phyloP scores from a whole-genome alignment of 2,329 filamentous ascomycete species.

The Rugonectria rugulosa region DNA sequence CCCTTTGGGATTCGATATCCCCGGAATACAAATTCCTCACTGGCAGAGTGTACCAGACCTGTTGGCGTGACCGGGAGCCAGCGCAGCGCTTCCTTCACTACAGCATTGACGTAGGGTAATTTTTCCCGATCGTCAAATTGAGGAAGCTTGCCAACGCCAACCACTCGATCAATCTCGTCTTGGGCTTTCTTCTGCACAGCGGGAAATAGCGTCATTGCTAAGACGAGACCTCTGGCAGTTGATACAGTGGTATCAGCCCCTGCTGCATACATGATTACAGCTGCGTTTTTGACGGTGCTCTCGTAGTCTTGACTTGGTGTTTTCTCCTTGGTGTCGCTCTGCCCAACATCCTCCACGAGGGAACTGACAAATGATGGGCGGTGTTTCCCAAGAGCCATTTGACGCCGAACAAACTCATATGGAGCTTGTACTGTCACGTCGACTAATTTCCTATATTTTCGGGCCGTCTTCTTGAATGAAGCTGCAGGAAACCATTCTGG shows the following conservation, averaged over 20 bases:
- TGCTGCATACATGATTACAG: constrained; percentile 39
- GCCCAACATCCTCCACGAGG: neutral
- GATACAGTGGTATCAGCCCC: constrained; percentile 42
- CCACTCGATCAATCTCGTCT: constrained; percentile 29
- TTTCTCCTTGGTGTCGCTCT: constrained; percentile 10
- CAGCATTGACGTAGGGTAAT: constrained; percentile 38
- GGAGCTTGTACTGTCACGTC: constrained; percentile 34
- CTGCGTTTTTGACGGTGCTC: constrained; percentile 34
- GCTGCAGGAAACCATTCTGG: constrained; percentile 42
- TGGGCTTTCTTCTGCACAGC: constrained; percentile 30
- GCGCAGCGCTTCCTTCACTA: constrained; percentile 39
- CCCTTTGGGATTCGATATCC: constrained; percentile 33
- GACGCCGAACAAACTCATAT: constrained; percentile 40
- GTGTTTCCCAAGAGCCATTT: constrained; percentile 43
- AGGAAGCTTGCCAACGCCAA: constrained; percentile 38
- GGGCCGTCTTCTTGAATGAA: constrained; percentile 41
- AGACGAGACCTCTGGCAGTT: constrained; percentile 33
- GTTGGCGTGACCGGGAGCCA: constrained; percentile 41
- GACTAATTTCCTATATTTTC: constrained; percentile 33
- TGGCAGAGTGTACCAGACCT: constrained; percentile 46
- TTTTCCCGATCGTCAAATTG: constrained; percentile 31
- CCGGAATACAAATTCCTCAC: constrained; percentile 32
- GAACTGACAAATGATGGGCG: constrained; percentile 25
- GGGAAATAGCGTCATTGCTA: constrained; percentile 31
- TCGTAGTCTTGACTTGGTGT: constrained; percentile 28